Base-by-base conservation (phyloP, 768 basidiomycete species). In the Saitozyma sp. region DNA sequence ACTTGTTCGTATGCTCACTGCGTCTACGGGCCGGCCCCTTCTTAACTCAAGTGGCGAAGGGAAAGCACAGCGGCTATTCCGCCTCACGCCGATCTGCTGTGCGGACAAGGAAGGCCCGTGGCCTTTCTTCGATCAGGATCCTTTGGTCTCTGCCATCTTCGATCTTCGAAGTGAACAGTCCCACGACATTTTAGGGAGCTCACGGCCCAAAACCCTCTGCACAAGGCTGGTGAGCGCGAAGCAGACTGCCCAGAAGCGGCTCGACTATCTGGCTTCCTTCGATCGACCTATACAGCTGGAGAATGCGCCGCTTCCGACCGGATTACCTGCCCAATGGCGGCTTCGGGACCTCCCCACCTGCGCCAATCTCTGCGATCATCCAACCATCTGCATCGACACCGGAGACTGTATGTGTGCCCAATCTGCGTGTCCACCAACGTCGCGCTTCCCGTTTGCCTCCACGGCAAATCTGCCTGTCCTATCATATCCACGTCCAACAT, bases 371-470 rank as follows among this genome's bases (percentile, higher is more conserved):
- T 76, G 71, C 63, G 63, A 65, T 45, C 70, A 67, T 56, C 74
- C 74, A 17, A 63, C 61, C 37, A 61, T 68, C 7, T 76, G 74
- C 54, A 59, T 76, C 40, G 61, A 76, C 46, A 73, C 70, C 7
- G 72, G 70, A 8, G 56, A 69, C 52, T 76, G 74, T 45, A 67
- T 67, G 13, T 76, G 74, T 46, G 67, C 71, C 19, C 62, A 67
- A 16, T 48, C 66, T 3, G 66, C 64, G n/a, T 76, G 74, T 53
- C 43, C 59, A 16, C 29, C 64, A 9, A 42, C 59, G 16, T 51
- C 54, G 9, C 51, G 59, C 17, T 59, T 62, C 54, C 72, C 69
- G 9, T 64, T 73, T 39, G 49, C 63, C 9, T 56, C 68, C 8
- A 43, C 58, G 49, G 67, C 64, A 17, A 59, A 65, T 49, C 49